phyloP scores from a whole-genome alignment of 1,284 basidiomycete species.

The Sporisorium sorghi region DNA sequence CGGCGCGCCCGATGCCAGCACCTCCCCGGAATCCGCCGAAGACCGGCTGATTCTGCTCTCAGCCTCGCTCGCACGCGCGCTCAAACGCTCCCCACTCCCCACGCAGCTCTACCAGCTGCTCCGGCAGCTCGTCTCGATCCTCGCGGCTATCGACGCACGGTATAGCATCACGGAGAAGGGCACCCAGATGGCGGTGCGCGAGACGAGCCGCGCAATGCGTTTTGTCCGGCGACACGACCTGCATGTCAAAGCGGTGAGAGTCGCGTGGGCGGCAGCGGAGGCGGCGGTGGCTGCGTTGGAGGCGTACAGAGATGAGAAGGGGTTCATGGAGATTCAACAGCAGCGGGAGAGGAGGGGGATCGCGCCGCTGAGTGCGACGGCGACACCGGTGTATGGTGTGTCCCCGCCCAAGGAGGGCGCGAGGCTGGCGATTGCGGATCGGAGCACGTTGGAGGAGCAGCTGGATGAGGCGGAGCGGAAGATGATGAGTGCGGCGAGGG shows the following conservation, averaged over 20 bases:
- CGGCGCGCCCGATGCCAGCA: conserved; percentile 7
- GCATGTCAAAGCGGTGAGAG: conserved; percentile 51
- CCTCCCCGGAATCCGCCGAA: too few relatives aligned
- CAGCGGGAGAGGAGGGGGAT: not conserved
- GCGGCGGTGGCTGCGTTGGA: conserved; percentile 54
- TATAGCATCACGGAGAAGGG: conserved; percentile 39
- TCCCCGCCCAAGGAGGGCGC: not conserved
- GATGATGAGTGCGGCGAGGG: conserved; percentile 7
- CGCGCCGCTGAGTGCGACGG: not conserved
- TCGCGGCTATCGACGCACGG: conserved; percentile 33
- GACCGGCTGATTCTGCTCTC: conserved; percentile 51
- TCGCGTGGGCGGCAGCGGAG: conserved; percentile 48
- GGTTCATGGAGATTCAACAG: conserved; percentile 27
- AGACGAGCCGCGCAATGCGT: conserved; percentile 42
- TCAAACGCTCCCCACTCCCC: conserved; percentile 54
- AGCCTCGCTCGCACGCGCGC: conserved; percentile 43
- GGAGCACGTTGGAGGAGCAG: not conserved
- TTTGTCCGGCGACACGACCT: conserved; percentile 50
- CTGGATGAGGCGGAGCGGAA: conserved; percentile 21
- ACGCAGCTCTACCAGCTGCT: conserved; percentile 43
- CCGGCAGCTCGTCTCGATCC: conserved; percentile 35
- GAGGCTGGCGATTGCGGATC: conserved; percentile 14
- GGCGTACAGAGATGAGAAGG: conserved; percentile 51
- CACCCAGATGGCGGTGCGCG: conserved; percentile 45
- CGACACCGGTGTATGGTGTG: not conserved